Evolutionary conservation across 345 rosid genomes (phyloP).

Genomic region (Turnera subulata): DNA sequence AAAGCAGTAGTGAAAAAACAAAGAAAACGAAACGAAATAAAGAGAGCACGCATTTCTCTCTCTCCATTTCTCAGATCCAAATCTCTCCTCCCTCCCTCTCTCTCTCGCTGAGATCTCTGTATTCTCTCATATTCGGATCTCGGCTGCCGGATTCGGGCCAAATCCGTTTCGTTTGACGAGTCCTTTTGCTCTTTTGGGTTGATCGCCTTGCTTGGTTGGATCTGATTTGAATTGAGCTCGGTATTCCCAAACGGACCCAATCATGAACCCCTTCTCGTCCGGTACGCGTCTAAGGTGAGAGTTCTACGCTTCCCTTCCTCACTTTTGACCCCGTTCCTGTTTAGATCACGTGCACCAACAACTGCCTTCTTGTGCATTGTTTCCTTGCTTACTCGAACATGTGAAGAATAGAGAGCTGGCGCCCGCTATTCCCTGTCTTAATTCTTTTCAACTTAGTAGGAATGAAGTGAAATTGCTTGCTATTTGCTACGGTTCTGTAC

Average conservation of each 20-base stretch:
- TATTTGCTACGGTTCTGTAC: too few relatives aligned
- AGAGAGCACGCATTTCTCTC: not conserved
- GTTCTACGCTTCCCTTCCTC: conserved; percentile 1
- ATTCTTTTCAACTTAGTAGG: not conserved
- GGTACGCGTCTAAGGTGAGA: conserved; percentile 95
- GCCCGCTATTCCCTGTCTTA: too few relatives aligned
- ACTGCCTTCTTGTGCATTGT: too few relatives aligned
- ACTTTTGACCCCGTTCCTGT: not conserved
- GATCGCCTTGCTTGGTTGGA: conserved; percentile 24
- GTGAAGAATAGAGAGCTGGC: not conserved
- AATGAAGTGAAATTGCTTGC: not conserved
- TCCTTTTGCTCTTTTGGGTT: not conserved
- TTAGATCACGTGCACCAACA: not conserved
- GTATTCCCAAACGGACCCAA: conserved; percentile 39
- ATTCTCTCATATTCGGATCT: conserved; percentile 32
- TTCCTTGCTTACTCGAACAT: not conserved
- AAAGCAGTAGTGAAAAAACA: not conserved
- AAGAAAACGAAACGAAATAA: not conserved
- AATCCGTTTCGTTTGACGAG: too few relatives aligned
- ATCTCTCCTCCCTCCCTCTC: conserved; percentile 21
- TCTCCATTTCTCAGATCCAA: conserved; percentile 44
- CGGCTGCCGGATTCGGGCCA: conserved; percentile 19
- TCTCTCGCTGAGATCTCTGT: conserved; percentile 28
- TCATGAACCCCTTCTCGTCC: conserved; percentile 98
- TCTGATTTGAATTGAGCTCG: conserved; percentile 21